Evolutionary conservation across 495 filamentous ascomycete genomes (phyloP), one percentile per base, ranked within the genome.

Genomic region (Pyronema domesticum): DNA sequence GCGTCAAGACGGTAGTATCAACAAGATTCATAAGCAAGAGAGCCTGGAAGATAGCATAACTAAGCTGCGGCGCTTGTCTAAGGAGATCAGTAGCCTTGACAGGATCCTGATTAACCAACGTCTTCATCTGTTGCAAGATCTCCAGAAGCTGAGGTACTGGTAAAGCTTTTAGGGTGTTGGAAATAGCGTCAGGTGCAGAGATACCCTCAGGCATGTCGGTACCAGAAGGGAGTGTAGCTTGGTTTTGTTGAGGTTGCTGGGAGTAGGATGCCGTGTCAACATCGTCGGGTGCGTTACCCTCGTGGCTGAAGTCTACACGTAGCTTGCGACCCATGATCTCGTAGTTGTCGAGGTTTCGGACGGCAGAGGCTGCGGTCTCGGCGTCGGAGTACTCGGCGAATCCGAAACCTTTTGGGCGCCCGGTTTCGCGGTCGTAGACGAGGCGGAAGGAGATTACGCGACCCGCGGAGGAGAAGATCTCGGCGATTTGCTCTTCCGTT

Each of bases 281-380:
- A 57, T 68, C 69, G 3, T 60, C 56, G 14, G 71, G 68, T 36
- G 66, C 67, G 49, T 70, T 70, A 19, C 85, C 85, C 65, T 94
- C 88, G 67, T 95, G 91, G 23, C 84, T 87, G 68, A 88, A 98
- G 67, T 95, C 91, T 34, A 98, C 91, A 33, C 89, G 79, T 53
- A 98, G 75, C 64, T 93, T 94, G 53, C 91, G 80, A 17, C 86
- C 86, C 86, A 94, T 94, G 56, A 95, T 80, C 67, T 96, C 89
- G 73, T 89, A 80, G 66, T 94, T 86, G 71, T 98, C 94, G 35
- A 98, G 74, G 65, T 98, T 98, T 55, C 91, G 82, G 15, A 96
- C 89, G 6, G 91, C 91, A 1, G 87, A 94, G 40, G 89, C 86
- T 15, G 91, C 91, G 6, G 86, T 85, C 62, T 98, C 91, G 57